Base-by-base conservation (phyloP, 805 yeast species). In the Kluyveromyces siamensis region DNA sequence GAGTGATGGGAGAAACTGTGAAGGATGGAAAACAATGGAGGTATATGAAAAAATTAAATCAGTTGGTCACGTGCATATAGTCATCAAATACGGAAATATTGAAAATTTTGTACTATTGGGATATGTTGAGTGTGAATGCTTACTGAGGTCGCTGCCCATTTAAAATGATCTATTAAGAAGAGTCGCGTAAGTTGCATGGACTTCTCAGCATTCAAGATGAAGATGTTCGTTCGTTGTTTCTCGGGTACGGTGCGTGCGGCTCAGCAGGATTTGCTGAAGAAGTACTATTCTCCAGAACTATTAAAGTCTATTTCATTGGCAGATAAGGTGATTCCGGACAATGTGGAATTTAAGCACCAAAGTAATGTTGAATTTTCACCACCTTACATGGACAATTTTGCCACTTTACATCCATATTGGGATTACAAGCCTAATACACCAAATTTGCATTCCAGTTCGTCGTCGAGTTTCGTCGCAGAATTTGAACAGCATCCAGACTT, bases 221-320 rank as follows among this genome's bases (percentile, higher is more conserved):
- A 25, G 14, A 43, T 33, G 45, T 43, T 35, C 18, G 27, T 43
- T 27, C 45, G 45, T 43, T 30, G 39, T 43, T 43, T 43, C 17
- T 43, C 45, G 39, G 36, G 45, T 27, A 43, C 39, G 18, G 45
- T 48, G 18, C 50, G 59, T 21, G 41, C 39, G 16, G 45, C 52
- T 40, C 58, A 55, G 46, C 62, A 57, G 36, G 63, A 65, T 27
- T 55, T 66, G 40, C 58, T 90, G 55, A 66, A 79, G 43, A 80
- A 88, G 61, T 91, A 83, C 71, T 91, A 91, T 66, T 80, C 91
- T 8, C 87, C 89, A 33, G 84, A 83, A 50, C 74, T 90, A 45
- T 76, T 91, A 53, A 86, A 87, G 61, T 79, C 95, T 47, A 87
- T 93, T 55, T 73, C 84, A 56, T 74, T 84, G 41, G 87, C 97